Evolutionary conservation across 805 yeast species (phyloP).

Genomic region (Zygoascus biomembranicola): DNA sequence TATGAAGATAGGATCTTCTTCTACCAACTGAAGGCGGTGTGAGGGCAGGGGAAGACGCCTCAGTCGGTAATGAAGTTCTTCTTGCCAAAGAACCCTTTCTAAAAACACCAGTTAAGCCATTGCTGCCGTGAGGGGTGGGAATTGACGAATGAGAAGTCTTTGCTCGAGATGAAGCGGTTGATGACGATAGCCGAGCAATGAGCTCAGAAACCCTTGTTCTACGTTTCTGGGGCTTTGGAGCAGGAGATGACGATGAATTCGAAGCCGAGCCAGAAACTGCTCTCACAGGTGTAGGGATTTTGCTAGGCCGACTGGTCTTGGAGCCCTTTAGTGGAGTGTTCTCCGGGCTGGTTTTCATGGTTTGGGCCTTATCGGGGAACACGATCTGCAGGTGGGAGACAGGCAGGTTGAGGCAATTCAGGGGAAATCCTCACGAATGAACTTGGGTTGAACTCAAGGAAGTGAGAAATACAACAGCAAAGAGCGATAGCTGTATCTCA

Average conservation of each 20-base stretch:
- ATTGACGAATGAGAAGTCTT: slow-evolving; percentile 4
- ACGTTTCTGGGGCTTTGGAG: slow-evolving; percentile 10
- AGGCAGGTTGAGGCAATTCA: neutral
- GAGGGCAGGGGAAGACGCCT: neutral
- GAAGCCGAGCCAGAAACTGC: neutral
- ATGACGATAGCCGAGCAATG: slow-evolving; percentile 24
- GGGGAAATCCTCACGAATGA: too few species aligned
- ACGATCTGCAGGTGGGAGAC: neutral
- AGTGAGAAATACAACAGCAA: too few species aligned
- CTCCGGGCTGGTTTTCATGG: neutral
- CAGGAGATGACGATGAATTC: neutral
- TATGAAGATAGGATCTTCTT: neutral
- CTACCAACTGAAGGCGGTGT: neutral
- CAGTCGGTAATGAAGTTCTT: neutral
- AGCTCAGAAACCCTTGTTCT: slow-evolving; percentile 23
- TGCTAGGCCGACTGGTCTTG: neutral
- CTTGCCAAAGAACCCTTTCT: neutral
- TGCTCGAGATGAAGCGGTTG: slow-evolving; percentile 24
- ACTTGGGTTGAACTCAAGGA: too few species aligned
- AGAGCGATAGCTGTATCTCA: too few species aligned
- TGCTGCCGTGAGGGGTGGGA: neutral
- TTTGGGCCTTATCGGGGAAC: neutral
- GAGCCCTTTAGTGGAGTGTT: neutral
- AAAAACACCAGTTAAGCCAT: neutral
- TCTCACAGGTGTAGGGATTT: neutral